Evolutionary conservation across 2,329 filamentous ascomycete species (phyloP).

Genomic region (Penicillium glabrum): DNA sequence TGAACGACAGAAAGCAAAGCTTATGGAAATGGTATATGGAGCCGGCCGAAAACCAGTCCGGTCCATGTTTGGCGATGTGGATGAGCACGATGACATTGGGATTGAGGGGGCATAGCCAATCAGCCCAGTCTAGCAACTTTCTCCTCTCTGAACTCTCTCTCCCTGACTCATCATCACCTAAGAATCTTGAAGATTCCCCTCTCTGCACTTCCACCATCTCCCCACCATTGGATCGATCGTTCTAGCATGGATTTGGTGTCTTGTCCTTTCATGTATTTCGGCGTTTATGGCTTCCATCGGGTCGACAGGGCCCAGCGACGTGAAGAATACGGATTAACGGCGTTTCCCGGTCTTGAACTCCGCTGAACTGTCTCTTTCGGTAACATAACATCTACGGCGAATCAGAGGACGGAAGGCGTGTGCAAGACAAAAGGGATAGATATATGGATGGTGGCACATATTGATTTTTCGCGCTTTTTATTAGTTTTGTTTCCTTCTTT

Average conservation of each 20-base stretch:
- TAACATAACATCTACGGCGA: not conserved
- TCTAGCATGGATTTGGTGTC: constrained; percentile 2
- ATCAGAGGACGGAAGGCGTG: not conserved
- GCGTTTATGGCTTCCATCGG: not conserved
- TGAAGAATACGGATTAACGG: not conserved
- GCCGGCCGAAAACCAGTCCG: constrained; percentile 34
- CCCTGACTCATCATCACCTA: not conserved
- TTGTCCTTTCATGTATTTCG: not conserved
- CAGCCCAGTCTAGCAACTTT: not conserved
- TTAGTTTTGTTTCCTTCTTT: not conserved
- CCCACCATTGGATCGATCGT: not conserved
- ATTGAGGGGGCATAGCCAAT: constrained; percentile 6
- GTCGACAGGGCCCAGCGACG: not conserved
- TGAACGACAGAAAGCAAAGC: constrained; percentile 75
- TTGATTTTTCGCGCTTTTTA: not conserved
- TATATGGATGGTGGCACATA: constrained; percentile 1
- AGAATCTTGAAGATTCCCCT: not conserved
- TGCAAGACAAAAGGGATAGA: constrained; percentile 9
- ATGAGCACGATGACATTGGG: constrained; percentile 14
- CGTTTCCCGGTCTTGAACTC: constrained; percentile 3
- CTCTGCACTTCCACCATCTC: not conserved
- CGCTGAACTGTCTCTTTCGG: constrained; percentile 4
- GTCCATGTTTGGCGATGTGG: constrained; percentile 25
- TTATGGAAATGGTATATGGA: constrained; percentile 78
- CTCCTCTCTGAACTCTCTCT: not conserved